phyloP scores from a whole-genome alignment of 1,284 basidiomycete genomes.

The Boletellus deceptivus region DNA sequence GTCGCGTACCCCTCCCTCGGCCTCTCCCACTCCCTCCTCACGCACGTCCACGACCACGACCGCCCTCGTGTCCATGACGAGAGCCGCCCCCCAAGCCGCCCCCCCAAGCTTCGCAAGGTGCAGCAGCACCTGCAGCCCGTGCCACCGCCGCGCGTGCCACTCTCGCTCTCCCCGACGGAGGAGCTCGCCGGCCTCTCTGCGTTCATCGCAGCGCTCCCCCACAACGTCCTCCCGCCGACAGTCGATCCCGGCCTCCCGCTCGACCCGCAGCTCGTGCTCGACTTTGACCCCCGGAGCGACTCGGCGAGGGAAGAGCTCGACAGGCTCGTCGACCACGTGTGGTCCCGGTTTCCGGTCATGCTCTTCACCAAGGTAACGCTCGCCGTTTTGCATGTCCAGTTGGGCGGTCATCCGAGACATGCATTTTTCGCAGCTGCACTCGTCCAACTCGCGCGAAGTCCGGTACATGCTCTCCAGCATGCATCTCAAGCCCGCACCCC shows the following conservation, averaged over 20 bases:
- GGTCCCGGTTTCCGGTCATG: slow-evolving; percentile 75
- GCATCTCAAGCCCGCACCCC: slow-evolving; percentile 63
- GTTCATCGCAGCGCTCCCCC: slow-evolving; percentile 75
- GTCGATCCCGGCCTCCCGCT: slow-evolving; percentile 67
- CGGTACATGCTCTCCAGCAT: slow-evolving; percentile 59
- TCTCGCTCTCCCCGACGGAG: slow-evolving; percentile 52
- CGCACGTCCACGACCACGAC: slow-evolving; percentile 26
- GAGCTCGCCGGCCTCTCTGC: slow-evolving; percentile 78
- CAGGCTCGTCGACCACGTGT: slow-evolving; percentile 57
- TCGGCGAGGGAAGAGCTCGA: slow-evolving; percentile 57
- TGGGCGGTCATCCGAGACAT: background rate
- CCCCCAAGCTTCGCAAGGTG: slow-evolving; percentile 21
- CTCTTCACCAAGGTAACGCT: slow-evolving; percentile 67
- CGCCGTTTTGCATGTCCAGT: slow-evolving; percentile 12
- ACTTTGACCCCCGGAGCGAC: slow-evolving; percentile 71
- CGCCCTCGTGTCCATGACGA: slow-evolving; percentile 18
- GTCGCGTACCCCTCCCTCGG: slow-evolving; percentile 42
- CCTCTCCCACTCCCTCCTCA: slow-evolving; percentile 38
- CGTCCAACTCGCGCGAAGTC: slow-evolving; percentile 63
- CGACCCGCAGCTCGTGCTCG: slow-evolving; percentile 77
- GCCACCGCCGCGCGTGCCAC: slow-evolving; percentile 33
- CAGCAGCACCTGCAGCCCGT: slow-evolving; percentile 19
- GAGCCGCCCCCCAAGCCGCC: slow-evolving; percentile 14
- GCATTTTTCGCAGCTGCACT: slow-evolving; percentile 47
- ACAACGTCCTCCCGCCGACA: slow-evolving; percentile 71